phyloP scores from a whole-genome alignment of 2,329 filamentous ascomycete species.

The Hymenoscyphus scutula region DNA sequence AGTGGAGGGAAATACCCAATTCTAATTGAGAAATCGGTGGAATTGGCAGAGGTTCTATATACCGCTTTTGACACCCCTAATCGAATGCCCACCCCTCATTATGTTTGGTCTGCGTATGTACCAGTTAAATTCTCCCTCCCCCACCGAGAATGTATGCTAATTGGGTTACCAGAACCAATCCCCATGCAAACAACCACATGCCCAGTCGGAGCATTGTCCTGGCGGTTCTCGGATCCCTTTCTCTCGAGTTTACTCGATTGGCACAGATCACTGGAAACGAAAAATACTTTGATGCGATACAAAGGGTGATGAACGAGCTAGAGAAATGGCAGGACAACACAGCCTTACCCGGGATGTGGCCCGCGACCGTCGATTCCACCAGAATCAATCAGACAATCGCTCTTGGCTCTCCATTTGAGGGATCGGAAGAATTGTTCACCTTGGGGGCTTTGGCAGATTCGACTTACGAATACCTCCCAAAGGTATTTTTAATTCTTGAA shows the following conservation, averaged over 20 bases:
- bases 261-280: slow-evolving; percentile 60
- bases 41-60: slow-evolving; percentile 37
- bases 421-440: slow-evolving; percentile 52
- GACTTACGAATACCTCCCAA: slow-evolving; percentile 62
- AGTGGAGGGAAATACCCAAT: slow-evolving; percentile 32
- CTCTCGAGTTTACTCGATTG: slow-evolving; percentile 61
- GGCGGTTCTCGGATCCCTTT: slow-evolving; percentile 58
- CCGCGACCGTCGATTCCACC: slow-evolving; percentile 49
- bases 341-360: slow-evolving; percentile 63
- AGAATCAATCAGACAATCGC: slow-evolving; percentile 36
- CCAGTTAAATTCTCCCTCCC: neutral
- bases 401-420: slow-evolving; percentile 49
- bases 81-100: slow-evolving; percentile 43
- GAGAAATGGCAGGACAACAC: slow-evolving; percentile 54
- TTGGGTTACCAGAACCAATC: slow-evolving; percentile 16
- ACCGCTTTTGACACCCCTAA: slow-evolving; percentile 52
- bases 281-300: slow-evolving; percentile 61
- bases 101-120: slow-evolving; percentile 29
- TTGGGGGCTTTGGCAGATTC: slow-evolving; percentile 58
- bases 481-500: no score
- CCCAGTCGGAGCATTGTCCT: slow-evolving; percentile 52
- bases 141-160: slow-evolving; percentile 1
- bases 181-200: slow-evolving; percentile 55
- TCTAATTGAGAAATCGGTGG: slow-evolving; percentile 35
- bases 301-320: slow-evolving; percentile 57